phyloP scores from a whole-genome alignment of 139 green algal genomes.

The Monoraphidium neglectum region DNA sequence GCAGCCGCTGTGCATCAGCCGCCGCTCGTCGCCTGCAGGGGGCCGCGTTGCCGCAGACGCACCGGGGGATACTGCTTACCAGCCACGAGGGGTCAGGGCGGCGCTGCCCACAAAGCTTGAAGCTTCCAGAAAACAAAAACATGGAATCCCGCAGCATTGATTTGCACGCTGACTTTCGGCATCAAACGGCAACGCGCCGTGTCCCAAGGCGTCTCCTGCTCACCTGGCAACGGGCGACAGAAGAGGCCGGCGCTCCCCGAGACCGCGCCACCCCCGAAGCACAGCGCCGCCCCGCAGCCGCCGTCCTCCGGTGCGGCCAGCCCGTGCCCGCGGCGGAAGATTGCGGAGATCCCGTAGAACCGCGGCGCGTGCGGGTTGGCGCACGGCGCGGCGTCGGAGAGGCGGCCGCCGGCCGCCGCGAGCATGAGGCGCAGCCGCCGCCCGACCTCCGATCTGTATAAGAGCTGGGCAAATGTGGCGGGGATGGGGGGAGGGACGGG shows the following conservation, averaged over 20 bases:
- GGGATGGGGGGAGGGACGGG: background rate
- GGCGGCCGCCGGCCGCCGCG: conserved; percentile 43
- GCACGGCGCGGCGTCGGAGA: conserved; percentile 11
- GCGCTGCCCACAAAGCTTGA: too few species aligned
- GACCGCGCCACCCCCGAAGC: background rate
- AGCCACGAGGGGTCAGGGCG: too few species aligned
- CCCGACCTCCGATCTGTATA: conserved; percentile 35
- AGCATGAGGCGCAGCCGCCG: conserved; percentile 31
- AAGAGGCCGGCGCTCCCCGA: conserved; percentile 12
- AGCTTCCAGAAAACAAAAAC: too few species aligned
- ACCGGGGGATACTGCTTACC: too few species aligned
- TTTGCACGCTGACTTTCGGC: too few species aligned
- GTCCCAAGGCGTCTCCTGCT: too few species aligned
- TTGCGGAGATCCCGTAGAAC: background rate
- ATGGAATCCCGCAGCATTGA: too few species aligned
- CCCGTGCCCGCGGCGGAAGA: conserved; percentile 16
- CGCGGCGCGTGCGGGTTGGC: conserved; percentile 47
- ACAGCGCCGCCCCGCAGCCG: conserved; percentile 16
- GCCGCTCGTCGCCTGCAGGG: too few species aligned
- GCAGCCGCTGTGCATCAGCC: too few species aligned
- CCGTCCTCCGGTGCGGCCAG: background rate
- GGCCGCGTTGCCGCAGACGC: too few species aligned
- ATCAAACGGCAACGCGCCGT: too few species aligned
- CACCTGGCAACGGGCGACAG: background rate
- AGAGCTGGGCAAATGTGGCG: conserved; percentile 22